Percentiles rank a stretch among this genome's conserved stretches.
Evolutionary conservation across 1,284 basidiomycete species (phyloP).

Genomic region (Cryptococcus sp.): DNA sequence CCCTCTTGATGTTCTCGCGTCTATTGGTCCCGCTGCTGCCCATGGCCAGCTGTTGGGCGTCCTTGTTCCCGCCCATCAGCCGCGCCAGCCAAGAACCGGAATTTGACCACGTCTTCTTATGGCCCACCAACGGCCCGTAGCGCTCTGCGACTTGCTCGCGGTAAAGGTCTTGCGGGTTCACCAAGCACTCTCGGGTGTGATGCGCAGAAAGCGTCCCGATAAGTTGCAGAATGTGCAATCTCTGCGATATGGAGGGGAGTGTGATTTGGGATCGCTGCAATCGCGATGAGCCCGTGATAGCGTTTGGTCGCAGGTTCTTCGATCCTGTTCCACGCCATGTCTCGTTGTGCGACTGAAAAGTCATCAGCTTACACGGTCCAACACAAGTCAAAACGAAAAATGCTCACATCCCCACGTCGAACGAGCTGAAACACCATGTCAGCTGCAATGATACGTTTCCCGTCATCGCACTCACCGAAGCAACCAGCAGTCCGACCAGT

Average conservation of each 20-base stretch:
- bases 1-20: conserved; percentile 55
- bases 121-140: conserved; percentile 77
- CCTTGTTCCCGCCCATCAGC: conserved; percentile 44
- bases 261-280: conserved; percentile 43
- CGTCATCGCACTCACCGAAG: conserved; percentile 41
- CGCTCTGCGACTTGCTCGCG: conserved; percentile 78
- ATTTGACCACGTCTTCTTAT: conserved; percentile 61
- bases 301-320: conserved; percentile 30
- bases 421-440: conserved; percentile 16
- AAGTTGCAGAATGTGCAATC: conserved; percentile 78
- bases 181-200: conserved; percentile 87
- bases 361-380: background rate
- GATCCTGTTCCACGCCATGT: conserved; percentile 37
- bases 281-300: conserved; percentile 31
- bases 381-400: background rate
- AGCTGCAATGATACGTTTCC: background rate
- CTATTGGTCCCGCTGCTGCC: conserved; percentile 58
- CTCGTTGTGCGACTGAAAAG: conserved; percentile 23
- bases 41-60: conserved; percentile 50
- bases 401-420: conserved; percentile 33
- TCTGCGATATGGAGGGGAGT: conserved; percentile 72
- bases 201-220: conserved; percentile 82
- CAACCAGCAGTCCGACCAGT: conserved; percentile 53
- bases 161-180: conserved; percentile 78
- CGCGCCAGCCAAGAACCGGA: conserved; percentile 65